Base-by-base conservation (phyloP, 495 filamentous ascomycete species). In the Trichoderma gamsii region DNA sequence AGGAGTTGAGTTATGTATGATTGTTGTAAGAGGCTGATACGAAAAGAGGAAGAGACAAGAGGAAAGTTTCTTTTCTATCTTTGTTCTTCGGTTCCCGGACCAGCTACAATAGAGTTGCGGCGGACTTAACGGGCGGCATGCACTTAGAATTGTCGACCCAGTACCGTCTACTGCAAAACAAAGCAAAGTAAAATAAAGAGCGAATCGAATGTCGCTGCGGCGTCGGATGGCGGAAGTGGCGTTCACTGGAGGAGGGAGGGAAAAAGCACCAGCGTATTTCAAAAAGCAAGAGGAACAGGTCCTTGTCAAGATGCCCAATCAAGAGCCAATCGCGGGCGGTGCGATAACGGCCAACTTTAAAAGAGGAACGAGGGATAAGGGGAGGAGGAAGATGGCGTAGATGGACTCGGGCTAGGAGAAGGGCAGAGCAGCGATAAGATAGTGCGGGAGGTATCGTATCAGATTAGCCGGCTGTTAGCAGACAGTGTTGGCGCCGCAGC, bases 31-130 rank as follows among this genome's bases (percentile, higher is more conserved):
- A 61, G 25, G 56, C 56, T 61, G 56, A 32, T 61, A 32, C 9
- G 56, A 15, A 32, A 61, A 6, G 56, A 18, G 25, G 56, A 29
- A 11, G 9, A 29, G 25, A 23, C 4, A 12, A 16, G 16, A 52
- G 56, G 11, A 25, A 61, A 11, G 4, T 9, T 0, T 27, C 21
- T 11, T 6, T 18, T 21, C 35, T 15, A 1, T 61, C 27, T 32
- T 3, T 0, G 23, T 49, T 49, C 44, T 18, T 32, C 49, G 49
- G 49, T 25, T 21, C 21, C 9, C 18, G 56, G 27, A 4, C 16
- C 56, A 12, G 56, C 56, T 61, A 61, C 56, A 32, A 61, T 61
- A 61, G 13, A 61, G 56, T 61, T 61, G 56, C 56, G 29, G 16
- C 25, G 11, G 25, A 16, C 16, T 18, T 27, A 25, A 21, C 7